Conservation (phyloP, 768 basidiomycete genomes). For the Hirschioporus abietinus region DNA sequence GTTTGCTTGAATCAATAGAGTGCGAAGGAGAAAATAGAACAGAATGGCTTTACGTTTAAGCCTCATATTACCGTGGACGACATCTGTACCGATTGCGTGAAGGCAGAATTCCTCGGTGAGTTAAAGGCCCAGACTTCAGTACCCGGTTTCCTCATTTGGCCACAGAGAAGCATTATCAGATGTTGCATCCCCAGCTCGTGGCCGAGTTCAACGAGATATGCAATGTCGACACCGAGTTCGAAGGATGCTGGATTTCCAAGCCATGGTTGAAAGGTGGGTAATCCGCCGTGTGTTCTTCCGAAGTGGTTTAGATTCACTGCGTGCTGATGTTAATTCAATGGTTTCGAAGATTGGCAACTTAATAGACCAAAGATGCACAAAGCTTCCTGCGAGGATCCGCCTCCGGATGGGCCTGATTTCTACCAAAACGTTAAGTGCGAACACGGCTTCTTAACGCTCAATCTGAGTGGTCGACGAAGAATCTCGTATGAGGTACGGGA, state of each 20-base stretch:
- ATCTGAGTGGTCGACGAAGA: conserved; percentile 47
- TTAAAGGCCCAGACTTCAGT: conserved; percentile 1
- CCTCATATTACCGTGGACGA: conserved; percentile 44
- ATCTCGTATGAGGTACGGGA: conserved; percentile 55
- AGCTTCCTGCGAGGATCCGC: conserved; percentile 50
- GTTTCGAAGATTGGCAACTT: conserved; percentile 64
- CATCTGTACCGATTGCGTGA: conserved; percentile 59
- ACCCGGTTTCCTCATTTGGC: conserved; percentile 3
- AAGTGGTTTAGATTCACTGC: conserved; percentile 2
- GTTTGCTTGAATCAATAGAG: conserved; percentile 31
- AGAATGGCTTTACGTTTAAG: conserved; percentile 39
- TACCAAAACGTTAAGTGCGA: conserved; percentile 61
- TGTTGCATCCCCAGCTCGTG: conserved; percentile 61
- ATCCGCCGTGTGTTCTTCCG: conserved; percentile 3
- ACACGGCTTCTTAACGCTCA: conserved; percentile 58
- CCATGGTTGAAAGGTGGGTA: conserved; percentile 67
- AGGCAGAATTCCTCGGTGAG: conserved; percentile 51
- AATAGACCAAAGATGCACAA: conserved; percentile 75
- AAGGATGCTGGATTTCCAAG: conserved; percentile 71
- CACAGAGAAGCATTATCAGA: conserved; percentile 63
- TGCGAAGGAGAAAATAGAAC: conserved; percentile 33
- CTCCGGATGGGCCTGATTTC: conserved; percentile 58
- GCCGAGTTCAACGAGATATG: conserved; percentile 51
- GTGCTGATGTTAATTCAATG: conserved; percentile 7
- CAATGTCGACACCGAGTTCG: conserved; percentile 34